These are phyloP conservation scores for Xylaria palmicola DNA, from an alignment of 495 filamentous ascomycete genomes.

Conservation along the genomic window DNA sequence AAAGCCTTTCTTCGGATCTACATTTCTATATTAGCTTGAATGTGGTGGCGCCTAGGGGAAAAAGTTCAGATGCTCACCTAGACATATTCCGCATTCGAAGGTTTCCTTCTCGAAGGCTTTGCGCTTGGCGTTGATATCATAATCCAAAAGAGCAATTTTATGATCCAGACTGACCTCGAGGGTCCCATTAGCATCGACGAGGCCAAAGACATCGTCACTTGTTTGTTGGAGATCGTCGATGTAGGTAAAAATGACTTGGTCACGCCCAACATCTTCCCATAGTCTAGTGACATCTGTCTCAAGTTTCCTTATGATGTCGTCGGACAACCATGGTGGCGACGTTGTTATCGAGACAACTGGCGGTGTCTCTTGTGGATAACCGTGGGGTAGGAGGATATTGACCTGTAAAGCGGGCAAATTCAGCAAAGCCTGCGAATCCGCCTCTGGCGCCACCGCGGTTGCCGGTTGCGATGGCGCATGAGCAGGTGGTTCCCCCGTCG, in stretches of 20 bases:
- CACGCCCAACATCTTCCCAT: slow-evolving; percentile 81
- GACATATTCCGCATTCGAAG: slow-evolving; percentile 86
- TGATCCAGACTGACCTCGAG: slow-evolving; percentile 57
- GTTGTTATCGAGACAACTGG: slow-evolving; percentile 67
- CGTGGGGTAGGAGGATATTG: slow-evolving; percentile 65
- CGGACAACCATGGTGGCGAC: slow-evolving; percentile 67
- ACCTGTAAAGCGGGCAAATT: slow-evolving; percentile 76
- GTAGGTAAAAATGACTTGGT: slow-evolving; percentile 77
- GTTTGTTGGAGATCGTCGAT: slow-evolving; percentile 85
- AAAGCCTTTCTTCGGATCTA: slow-evolving; percentile 85
- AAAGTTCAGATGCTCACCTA: slow-evolving; percentile 46
- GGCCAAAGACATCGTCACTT: slow-evolving; percentile 73
- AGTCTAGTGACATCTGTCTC: slow-evolving; percentile 58
- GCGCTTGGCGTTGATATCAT: slow-evolving; percentile 69
- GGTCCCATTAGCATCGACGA: slow-evolving; percentile 53
- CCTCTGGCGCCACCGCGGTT: slow-evolving; percentile 13
- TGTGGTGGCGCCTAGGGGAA: neutral
- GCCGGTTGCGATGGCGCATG: slow-evolving; percentile 18
- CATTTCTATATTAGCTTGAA: slow-evolving; percentile 23
- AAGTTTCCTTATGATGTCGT: slow-evolving; percentile 55
- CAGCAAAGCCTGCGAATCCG: slow-evolving; percentile 63
- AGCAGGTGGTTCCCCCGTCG: slow-evolving; percentile 39
- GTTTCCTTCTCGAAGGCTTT: slow-evolving; percentile 79
- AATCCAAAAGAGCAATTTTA: slow-evolving; percentile 74
- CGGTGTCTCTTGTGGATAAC: slow-evolving; percentile 69